These are phyloP conservation scores for Talaromyces atroroseus DNA, from an alignment of 2,329 filamentous ascomycete genomes.

Conservation along the genomic window DNA sequence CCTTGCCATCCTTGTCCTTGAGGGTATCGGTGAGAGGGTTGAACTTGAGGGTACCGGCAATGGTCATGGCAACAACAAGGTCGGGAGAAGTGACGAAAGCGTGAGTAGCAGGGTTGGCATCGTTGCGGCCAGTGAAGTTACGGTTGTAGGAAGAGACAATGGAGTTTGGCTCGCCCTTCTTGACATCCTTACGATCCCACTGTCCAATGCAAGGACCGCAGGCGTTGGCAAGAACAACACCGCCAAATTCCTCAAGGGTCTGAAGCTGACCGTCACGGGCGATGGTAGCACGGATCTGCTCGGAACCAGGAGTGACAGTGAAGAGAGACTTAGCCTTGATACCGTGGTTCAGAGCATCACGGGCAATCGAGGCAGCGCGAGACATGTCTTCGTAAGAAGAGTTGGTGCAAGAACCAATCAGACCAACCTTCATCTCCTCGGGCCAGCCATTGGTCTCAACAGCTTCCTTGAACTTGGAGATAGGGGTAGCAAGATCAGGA, in stretches of 20 bases:
- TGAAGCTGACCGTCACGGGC: constrained; percentile 83
- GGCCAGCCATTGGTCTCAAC: constrained; percentile 96
- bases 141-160: constrained; percentile 99
- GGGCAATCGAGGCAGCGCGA: constrained; percentile 83
- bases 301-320: constrained; percentile 91
- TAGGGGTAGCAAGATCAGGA: constrained; percentile 92
- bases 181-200: constrained; percentile 89
- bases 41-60: constrained; percentile 82
- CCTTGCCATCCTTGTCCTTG: constrained; percentile 92
- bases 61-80: constrained; percentile 77
- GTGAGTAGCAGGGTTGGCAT: constrained; percentile 90
- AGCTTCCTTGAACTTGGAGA: constrained; percentile 94
- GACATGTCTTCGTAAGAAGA: constrained; percentile 85
- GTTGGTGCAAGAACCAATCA: constrained; percentile 99
- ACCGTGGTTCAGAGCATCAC: constrained; percentile 84
- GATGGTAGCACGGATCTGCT: constrained; percentile 94
- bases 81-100: constrained; percentile 90
- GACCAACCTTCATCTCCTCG: constrained; percentile 88
- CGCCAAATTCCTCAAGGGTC: constrained; percentile 95
- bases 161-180: constrained; percentile 93
- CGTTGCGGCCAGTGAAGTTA: constrained; percentile 98
- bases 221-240: constrained; percentile 89
- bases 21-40: constrained; percentile 90
- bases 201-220: constrained; percentile 91
- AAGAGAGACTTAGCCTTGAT: constrained; percentile 91